Percentiles rank a stretch among this genome's conserved stretches.
phyloP scores from a whole-genome alignment of 768 basidiomycete species.

The Collybia mongolica region DNA sequence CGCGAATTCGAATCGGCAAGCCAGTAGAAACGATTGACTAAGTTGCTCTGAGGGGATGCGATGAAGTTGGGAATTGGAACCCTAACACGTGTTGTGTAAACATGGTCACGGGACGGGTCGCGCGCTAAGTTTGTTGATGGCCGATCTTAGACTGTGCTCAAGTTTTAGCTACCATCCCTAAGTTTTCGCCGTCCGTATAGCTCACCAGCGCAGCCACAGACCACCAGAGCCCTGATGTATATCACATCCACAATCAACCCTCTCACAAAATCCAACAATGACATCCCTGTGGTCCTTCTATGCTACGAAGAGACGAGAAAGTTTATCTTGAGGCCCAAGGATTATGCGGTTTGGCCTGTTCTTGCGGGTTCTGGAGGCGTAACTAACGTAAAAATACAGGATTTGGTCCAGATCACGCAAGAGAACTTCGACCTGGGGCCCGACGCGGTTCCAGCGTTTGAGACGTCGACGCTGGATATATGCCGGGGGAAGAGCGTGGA shows the following conservation, averaged over 20 bases:
- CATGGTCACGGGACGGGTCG: no score
- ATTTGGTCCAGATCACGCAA: slow-evolving; percentile 15
- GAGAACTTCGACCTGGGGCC: slow-evolving; percentile 16
- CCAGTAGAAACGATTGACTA: no score
- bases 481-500: slow-evolving; percentile 25
- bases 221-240: slow-evolving; percentile 12
- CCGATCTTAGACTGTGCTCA: no score
- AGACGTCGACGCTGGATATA: slow-evolving; percentile 25
- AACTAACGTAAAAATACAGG: slow-evolving; percentile 11
- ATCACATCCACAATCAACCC: slow-evolving; percentile 19
- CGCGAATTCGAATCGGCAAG: no score
- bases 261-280: slow-evolving; percentile 11
- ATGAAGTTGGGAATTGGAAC: no score
- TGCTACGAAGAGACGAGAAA: slow-evolving; percentile 17
- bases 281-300: slow-evolving; percentile 25
- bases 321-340: slow-evolving; percentile 22
- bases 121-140: no score
- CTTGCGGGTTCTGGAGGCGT: not conserved
- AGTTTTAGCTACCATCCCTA: no score
- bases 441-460: slow-evolving; percentile 10
- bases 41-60: no score
- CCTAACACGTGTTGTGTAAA: no score
- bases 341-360: slow-evolving; percentile 17
- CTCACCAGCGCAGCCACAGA: no score
- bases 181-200: no score